phyloP scores from a whole-genome alignment of 2,329 filamentous ascomycete species.

The Fusarium sp. region DNA sequence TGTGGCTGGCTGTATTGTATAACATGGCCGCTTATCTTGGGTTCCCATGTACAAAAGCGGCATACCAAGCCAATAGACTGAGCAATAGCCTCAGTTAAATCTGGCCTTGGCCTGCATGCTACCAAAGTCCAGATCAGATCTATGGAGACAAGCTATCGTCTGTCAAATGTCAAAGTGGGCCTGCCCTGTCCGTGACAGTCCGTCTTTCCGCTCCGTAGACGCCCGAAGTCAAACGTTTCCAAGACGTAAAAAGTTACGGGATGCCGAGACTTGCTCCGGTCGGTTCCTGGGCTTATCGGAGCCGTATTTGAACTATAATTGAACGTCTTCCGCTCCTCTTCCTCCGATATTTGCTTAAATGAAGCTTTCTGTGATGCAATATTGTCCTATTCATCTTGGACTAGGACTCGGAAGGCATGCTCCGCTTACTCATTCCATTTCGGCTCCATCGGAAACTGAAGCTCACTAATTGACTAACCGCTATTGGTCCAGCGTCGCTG shows the following conservation, averaged over 20 bases:
- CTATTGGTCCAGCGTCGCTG: conserved; percentile 18
- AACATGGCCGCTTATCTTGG: conserved; percentile 6
- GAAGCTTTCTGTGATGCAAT: background rate
- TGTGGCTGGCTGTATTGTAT: conserved; percentile 15
- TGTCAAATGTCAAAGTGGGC: conserved; percentile 6
- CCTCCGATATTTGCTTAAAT: background rate
- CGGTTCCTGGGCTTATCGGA: conserved; percentile 24
- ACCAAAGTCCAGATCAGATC: conserved; percentile 8
- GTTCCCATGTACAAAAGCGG: conserved; percentile 1
- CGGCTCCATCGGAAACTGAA: conserved; percentile 9
- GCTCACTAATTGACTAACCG: conserved; percentile 14
- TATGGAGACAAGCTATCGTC: background rate
- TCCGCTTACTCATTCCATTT: conserved; percentile 14
- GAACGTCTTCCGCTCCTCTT: conserved; percentile 28
- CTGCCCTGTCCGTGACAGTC: background rate
- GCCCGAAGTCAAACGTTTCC: conserved; percentile 32
- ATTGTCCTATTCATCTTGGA: background rate
- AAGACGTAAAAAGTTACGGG: conserved; percentile 8
- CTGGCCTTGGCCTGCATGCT: conserved; percentile 11
- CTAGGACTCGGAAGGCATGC: conserved; percentile 9
- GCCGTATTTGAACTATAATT: conserved; percentile 34
- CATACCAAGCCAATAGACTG: conserved; percentile 29
- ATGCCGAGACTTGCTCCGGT: conserved; percentile 22
- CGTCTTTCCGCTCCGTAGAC: conserved; percentile 32
- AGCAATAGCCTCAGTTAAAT: background rate